These are phyloP conservation scores for Trichoderma breve DNA, from an alignment of 2,329 filamentous ascomycete species.

Conservation along the genomic window DNA sequence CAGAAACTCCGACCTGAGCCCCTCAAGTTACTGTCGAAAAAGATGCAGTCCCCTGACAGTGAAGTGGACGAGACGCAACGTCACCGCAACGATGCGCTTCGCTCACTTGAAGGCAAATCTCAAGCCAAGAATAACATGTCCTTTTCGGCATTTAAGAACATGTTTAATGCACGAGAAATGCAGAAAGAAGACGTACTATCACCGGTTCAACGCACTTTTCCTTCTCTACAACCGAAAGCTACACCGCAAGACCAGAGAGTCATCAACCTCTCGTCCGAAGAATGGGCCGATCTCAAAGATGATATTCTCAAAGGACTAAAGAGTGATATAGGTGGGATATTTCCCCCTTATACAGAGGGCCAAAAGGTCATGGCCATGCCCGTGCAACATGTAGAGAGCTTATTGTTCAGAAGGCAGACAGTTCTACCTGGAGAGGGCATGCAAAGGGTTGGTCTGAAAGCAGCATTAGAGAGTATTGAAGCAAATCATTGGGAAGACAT, in stretches of 20 bases:
- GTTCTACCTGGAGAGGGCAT: conserved; percentile 20
- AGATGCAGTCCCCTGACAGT: not conserved
- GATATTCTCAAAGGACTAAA: not conserved
- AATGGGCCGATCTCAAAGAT: not conserved
- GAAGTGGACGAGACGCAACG: not conserved
- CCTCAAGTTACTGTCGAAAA: no score
- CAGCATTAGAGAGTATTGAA: conserved; percentile 23
- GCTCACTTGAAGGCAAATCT: not conserved
- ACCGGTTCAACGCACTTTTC: accelerated
- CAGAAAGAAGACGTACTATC: no score
- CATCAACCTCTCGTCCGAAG: not conserved
- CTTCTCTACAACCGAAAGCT: not conserved
- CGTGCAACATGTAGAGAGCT: not conserved
- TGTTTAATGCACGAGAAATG: not conserved
- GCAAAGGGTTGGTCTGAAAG: conserved; percentile 19
- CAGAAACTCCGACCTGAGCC: not conserved
- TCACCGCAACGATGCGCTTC: not conserved
- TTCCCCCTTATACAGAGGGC: not conserved
- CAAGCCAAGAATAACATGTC: not conserved
- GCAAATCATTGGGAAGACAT: conserved; percentile 27
- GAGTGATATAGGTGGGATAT: not conserved
- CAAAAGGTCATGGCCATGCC: not conserved
- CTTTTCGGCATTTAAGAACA: not conserved
- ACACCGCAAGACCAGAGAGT: not conserved
- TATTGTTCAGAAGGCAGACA: not conserved